Conservation (phyloP, 345 rosid genomes). For the Alliaria petiolata region DNA sequence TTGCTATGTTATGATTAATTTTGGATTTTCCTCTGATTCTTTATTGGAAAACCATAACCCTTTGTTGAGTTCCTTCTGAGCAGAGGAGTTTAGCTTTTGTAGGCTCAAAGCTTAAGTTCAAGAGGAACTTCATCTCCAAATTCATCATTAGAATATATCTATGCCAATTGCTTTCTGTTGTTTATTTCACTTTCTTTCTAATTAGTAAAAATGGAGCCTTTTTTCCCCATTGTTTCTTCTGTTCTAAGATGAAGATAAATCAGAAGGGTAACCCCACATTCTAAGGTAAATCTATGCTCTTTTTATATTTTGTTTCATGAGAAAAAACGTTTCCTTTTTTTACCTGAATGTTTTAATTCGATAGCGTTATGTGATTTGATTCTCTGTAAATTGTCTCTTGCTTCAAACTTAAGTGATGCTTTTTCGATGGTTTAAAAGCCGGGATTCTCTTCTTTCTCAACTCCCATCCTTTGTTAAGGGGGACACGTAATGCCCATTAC, state of each 20-base stretch:
- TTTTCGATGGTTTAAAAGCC: constrained; percentile 14
- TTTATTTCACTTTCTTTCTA: not conserved
- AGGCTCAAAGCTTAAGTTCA: not conserved
- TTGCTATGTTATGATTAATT: constrained; percentile 1
- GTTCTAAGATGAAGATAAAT: constrained; percentile 54
- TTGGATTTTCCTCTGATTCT: constrained; percentile 22
- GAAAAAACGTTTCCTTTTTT: constrained; percentile 25
- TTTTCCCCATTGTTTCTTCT: constrained; percentile 35
- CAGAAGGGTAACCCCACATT: constrained; percentile 33
- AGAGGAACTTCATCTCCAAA: too few relatives aligned
- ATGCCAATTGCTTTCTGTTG: constrained; percentile 41
- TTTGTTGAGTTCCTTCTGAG: not conserved
- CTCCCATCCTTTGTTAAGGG: constrained; percentile 20
- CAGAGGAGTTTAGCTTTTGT: not conserved
- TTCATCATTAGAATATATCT: too few relatives aligned
- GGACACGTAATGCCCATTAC: constrained; percentile 29
- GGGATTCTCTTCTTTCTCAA: constrained; percentile 23
- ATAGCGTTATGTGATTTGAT: constrained; percentile 17
- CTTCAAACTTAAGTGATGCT: constrained; percentile 82
- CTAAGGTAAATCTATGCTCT: constrained; percentile 19
- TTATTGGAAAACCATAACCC: not conserved
- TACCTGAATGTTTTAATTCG: not conserved
- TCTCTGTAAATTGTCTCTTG: constrained; percentile 45
- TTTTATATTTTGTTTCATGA: not conserved
- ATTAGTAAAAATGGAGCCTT: constrained; percentile 27